Base-by-base conservation (phyloP, 768 basidiomycete genomes). In the Clavulina sp. region DNA sequence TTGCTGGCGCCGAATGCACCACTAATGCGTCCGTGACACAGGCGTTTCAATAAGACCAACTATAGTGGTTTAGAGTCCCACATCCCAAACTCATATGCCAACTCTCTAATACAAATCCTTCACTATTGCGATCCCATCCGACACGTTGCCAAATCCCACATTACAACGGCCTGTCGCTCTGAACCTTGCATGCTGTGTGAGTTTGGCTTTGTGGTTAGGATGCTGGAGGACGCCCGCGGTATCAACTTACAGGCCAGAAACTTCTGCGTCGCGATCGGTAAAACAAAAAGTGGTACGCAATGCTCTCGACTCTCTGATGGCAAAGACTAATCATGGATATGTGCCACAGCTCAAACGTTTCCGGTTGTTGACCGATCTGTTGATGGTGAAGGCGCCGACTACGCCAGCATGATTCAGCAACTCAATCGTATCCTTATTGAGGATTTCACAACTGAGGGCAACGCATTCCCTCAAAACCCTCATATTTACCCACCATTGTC, bases 141-240 rank as follows among this genome's bases (percentile, higher is more conserved):
- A 33, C 70, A 66, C 24, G 67, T 93, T 36, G 89, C 92, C 9
- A 95, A 86, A 63, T 84, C 84, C 0, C 93, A 99, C 62, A 91
- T 91, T 55, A 82, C 82, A 0, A 84, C 81, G 2, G 77, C 83
- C 49, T 97, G 95, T 63, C 74, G 75, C 29, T 74, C 81, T 57
- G 93, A 99, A 60, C 83, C 96, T 62, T 99, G 93, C 63, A 69
- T 97, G 5, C 68, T 96, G 0, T 97, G 95, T 64, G 93, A 99
- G 64, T 71, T 93, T 26, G 95, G 93, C 1, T 97, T 97, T 60
- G 75, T 93, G 24, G 81, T 81, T 53, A 75, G 88, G 29, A 99
- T 97, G 93, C 71, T 99, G 32, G 88, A 93, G 64, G 92, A 97
- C 60, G 93, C 95, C 0, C 73, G 71, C 34, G 95, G 95, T 0